Evolutionary conservation across 2,329 filamentous ascomycete genomes (phyloP), one percentile per base, ranked within the genome.

Genomic region (Orbilia blumenaviensis): DNA sequence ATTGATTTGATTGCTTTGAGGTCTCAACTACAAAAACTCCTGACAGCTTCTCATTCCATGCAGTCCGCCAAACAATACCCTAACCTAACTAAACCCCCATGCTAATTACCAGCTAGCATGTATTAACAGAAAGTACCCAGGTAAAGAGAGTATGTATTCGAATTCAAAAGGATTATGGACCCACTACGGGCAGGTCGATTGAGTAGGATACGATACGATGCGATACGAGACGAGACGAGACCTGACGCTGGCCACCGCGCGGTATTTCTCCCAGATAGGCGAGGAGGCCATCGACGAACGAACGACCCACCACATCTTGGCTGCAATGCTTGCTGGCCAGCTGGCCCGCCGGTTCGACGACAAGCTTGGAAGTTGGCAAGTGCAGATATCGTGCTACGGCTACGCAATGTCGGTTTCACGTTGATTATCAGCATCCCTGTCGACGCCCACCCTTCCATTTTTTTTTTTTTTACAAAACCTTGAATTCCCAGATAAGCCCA

Each of bases 381-480:
- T n/a, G n/a, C n/a, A n/a, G n/a, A n/a, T n/a, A n/a, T n/a, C n/a
- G n/a, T n/a, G n/a, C n/a, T n/a, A n/a, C n/a, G n/a, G n/a, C 42
- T 76, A 69, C 72, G 71, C 64, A 64, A 68, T 76, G 64, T 48
- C 32, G 38, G 72, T 76, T 76, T 76, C 72, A 69, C 2, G 64
- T 76, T 63, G 50, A 72, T 72, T 66, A 16, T n/a, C 50, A 27
- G 23, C 9, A 42, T 21, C 72, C 64, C 58, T 66, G 56, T 23
- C 29, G 5, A 6, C 10, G 29, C 29, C 5, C 29, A n/a, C n/a
- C n/a, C n/a, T n/a, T n/a, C n/a, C n/a, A n/a, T n/a, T n/a, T n/a
- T n/a, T n/a, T n/a, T n/a, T n/a, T n/a, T n/a, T n/a, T 34, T 5
- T 3, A 46, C 25, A 44, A n/a, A 25, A 32, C n/a, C n/a, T n/a